These are phyloP conservation scores for Zychaea mexicana DNA, from an alignment of 371 early-diverging fungal genomes.

Conservation along the genomic window DNA sequence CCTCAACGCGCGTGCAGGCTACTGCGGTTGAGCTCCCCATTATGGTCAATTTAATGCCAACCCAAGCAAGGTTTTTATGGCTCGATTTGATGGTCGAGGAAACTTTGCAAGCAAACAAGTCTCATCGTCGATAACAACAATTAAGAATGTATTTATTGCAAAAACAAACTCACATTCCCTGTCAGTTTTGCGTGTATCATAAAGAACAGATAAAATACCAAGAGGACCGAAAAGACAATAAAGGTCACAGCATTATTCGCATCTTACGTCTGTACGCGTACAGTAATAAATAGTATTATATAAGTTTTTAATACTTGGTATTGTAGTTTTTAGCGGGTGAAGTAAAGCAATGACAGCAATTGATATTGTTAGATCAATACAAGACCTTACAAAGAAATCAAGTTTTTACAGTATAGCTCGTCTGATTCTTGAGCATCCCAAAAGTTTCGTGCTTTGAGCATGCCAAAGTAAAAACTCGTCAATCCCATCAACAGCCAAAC, in stretches of 20 bases:
- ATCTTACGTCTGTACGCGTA: too few species aligned
- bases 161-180: background rate
- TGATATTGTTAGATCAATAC: too few species aligned
- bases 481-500: background rate
- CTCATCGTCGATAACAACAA: background rate
- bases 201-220: too few species aligned
- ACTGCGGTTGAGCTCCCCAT: slow-evolving; percentile 17
- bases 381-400: too few species aligned
- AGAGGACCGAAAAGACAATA: too few species aligned
- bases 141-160: background rate
- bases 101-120: background rate
- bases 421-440: background rate
- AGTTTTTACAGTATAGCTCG: background rate
- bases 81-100: slow-evolving; percentile 32
- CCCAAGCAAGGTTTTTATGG: slow-evolving; percentile 38
- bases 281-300: too few species aligned
- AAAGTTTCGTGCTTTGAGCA: background rate
- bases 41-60: slow-evolving; percentile 25
- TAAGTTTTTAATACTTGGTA: too few species aligned
- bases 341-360: too few species aligned
- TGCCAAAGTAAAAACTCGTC: background rate
- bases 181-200: background rate
- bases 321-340: too few species aligned
- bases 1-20: background rate
- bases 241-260: too few species aligned